phyloP scores from a whole-genome alignment of 1,139 yeast genomes.

The Pichia sp. region DNA sequence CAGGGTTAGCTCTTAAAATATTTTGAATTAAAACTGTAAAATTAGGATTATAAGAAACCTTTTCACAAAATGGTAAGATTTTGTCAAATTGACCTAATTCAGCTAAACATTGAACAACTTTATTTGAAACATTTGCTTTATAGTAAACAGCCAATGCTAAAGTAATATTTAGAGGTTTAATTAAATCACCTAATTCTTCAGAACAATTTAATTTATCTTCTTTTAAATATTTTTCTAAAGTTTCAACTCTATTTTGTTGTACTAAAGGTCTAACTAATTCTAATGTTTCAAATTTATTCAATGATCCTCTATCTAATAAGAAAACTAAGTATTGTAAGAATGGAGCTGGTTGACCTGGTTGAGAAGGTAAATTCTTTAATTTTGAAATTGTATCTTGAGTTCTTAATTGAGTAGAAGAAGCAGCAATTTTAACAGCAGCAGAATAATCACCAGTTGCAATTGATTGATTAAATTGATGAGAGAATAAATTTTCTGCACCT shows the following conservation, averaged over 20 bases:
- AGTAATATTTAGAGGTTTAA: slow-evolving; percentile 78
- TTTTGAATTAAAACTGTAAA: slow-evolving; percentile 86
- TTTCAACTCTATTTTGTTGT: slow-evolving; percentile 90
- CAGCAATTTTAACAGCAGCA: slow-evolving; percentile 95
- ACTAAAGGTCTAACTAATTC: slow-evolving; percentile 94
- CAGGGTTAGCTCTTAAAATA: slow-evolving; percentile 90
- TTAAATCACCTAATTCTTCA: slow-evolving; percentile 95
- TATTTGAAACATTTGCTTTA: slow-evolving; percentile 77
- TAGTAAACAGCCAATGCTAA: slow-evolving; percentile 89
- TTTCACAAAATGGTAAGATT: slow-evolving; percentile 88
- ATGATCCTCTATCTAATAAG: slow-evolving; percentile 83
- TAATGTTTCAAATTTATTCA: slow-evolving; percentile 89
- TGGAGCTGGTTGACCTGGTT: slow-evolving; percentile 94
- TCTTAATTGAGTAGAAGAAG: slow-evolving; percentile 89
- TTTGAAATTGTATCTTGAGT: slow-evolving; percentile 93
- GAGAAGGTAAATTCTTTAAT: slow-evolving; percentile 86
- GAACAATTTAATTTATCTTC: slow-evolving; percentile 91
- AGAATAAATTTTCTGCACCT: slow-evolving; percentile 90
- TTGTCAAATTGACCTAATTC: slow-evolving; percentile 96
- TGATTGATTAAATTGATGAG: slow-evolving; percentile 84
- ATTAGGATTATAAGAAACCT: slow-evolving; percentile 85
- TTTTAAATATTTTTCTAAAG: slow-evolving; percentile 93
- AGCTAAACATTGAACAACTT: slow-evolving; percentile 88
- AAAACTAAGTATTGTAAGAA: slow-evolving; percentile 90
- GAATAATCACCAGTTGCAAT: slow-evolving; percentile 82